Base-by-base conservation (phyloP, 345 rosid species). In the Arabis alpina region DNA sequence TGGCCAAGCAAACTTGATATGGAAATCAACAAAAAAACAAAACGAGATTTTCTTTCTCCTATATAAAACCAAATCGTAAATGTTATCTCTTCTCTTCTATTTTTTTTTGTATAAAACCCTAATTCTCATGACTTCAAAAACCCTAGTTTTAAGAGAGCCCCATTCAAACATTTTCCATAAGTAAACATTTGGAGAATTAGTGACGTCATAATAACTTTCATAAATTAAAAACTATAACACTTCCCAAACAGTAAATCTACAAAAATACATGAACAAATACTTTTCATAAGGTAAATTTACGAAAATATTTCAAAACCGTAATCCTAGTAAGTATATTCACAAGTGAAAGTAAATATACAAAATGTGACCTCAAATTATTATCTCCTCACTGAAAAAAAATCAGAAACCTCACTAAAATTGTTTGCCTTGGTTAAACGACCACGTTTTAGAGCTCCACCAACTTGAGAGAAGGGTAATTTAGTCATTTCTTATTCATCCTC, bases 1-100 rank as follows among this genome's bases (percentile, higher is more conserved):
- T 73, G 77, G 77, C 77, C 77, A 73, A 57, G 60, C 71, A 65
- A 63, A 27, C 44, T 57, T 59, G 45, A 36, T 57, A 41, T 47
- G 41, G n/a, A 54, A 47, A 54, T 62, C 49, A 62, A 72, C 15
- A 44, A 63, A 39, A 10, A 39, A 45, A 64, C 64, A 72, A 72
- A 71, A 15, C 7, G 15, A 55, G 42, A 54, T 55, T 63, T 63
- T 63, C 23, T 48, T 59, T 28, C 4, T 16, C 12, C 28, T 11
- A 25, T 34, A 8, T 25, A 54, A 52, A 53, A 45, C 44, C 49
- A 15, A 63, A 54, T 10, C 50, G 37, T 43, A 45, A 48, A 45
- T 54, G 16, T 44, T 63, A 63, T 64, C 51, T 47, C 3, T 9
- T 45, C 2, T 25, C 2, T 30, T 34, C 11, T 37, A 6, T 45